Evolutionary conservation across 2,329 filamentous ascomycete genomes (phyloP).

Genomic region (Aureobasidium uvarum): DNA sequence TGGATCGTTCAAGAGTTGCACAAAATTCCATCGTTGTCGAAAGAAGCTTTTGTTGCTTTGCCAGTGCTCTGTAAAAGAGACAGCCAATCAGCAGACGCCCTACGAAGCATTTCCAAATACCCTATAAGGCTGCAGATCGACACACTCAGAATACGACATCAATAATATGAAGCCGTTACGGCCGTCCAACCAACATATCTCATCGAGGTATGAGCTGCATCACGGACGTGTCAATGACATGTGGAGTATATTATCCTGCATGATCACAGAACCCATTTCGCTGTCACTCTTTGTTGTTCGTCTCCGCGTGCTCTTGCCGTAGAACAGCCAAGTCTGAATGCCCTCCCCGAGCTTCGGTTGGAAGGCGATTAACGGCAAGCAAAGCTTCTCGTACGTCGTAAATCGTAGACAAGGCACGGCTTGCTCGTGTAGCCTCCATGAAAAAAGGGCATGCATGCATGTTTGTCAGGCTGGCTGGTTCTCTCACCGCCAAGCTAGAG

Average conservation of each 20-base stretch:
- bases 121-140: slow-evolving; percentile 16
- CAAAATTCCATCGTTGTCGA: background rate
- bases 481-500: slow-evolving; percentile 1
- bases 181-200: background rate
- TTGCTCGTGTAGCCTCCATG: background rate
- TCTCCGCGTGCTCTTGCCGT: slow-evolving; percentile 1
- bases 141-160: background rate
- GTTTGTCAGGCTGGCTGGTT: slow-evolving; percentile 1
- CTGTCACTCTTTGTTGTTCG: background rate
- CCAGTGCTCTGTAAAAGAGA: background rate
- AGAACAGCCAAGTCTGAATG: background rate
- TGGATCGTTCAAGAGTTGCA: background rate
- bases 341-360: background rate
- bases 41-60: background rate
- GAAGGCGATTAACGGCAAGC: background rate
- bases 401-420: background rate
- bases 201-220: background rate
- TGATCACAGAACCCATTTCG: background rate
- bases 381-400: background rate
- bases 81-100: slow-evolving; percentile 7
- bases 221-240: slow-evolving; percentile 1
- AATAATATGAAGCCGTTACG: slow-evolving; percentile 7
- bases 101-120: slow-evolving; percentile 15
- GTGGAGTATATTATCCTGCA: slow-evolving; percentile 10
- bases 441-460: background rate